phyloP scores from a whole-genome alignment of 495 filamentous ascomycete genomes.

The Neurospora sp. region DNA sequence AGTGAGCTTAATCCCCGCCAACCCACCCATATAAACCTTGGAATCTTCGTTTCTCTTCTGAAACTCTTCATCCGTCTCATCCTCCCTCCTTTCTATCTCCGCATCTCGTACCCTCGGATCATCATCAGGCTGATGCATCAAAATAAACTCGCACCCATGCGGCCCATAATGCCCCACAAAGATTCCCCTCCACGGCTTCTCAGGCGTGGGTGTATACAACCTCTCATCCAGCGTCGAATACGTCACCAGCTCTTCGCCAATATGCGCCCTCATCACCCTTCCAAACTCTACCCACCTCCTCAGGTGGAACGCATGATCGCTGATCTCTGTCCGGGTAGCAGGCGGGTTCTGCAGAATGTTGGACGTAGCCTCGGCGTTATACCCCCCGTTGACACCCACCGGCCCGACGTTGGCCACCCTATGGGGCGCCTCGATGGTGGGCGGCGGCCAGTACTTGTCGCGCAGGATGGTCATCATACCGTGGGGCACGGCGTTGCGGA shows the following conservation, averaged over 20 bases:
- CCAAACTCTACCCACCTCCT: slow-evolving; percentile 54
- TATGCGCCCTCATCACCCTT: slow-evolving; percentile 21
- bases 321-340: slow-evolving; percentile 39
- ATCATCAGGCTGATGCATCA: slow-evolving; percentile 61
- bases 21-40: slow-evolving; percentile 43
- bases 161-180: slow-evolving; percentile 87
- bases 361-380: slow-evolving; percentile 5
- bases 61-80: slow-evolving; percentile 33
- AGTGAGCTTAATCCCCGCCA: slow-evolving; percentile 82
- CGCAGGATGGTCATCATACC: slow-evolving; percentile 27
- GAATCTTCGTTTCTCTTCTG: slow-evolving; percentile 21
- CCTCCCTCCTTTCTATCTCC: slow-evolving; percentile 14
- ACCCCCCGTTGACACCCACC: slow-evolving; percentile 20
- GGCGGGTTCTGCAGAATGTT: slow-evolving; percentile 25
- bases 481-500: slow-evolving; percentile 33
- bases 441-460: slow-evolving; percentile 63
- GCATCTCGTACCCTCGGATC: neutral
- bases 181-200: slow-evolving; percentile 76
- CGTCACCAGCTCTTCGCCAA: slow-evolving; percentile 60
- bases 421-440: slow-evolving; percentile 50
- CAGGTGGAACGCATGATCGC: slow-evolving; percentile 58
- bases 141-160: slow-evolving; percentile 82
- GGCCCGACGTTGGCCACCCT: slow-evolving; percentile 35
- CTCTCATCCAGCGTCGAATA: slow-evolving; percentile 64
- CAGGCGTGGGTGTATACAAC: slow-evolving; percentile 65